Evolutionary conservation across 2,329 filamentous ascomycete species (phyloP), one percentile per base, ranked within the genome.

Genomic region (Acephala macrosclerotiorum): DNA sequence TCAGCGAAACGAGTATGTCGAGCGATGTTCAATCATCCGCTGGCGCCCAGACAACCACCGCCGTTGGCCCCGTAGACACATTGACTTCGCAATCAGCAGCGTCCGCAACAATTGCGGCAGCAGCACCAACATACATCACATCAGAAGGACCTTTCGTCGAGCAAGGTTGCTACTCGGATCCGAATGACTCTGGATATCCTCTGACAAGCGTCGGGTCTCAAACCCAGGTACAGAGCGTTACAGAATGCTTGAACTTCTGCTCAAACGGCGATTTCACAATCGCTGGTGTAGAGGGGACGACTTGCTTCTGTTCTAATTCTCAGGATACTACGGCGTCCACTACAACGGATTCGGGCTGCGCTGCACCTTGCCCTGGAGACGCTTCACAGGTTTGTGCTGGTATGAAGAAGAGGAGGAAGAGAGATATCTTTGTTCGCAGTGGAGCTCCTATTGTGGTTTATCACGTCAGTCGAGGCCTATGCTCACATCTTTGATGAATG

Each of bases 301-400:
- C 51, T 22, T 55, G 51, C 26, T 55, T 55, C 25, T 55, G 51
- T 36, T 55, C 51, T 35, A 55, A 55, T 18, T 9, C 7, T 2
- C 16, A 33, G 16, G 26, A 55, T 14, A 42, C 40, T 42, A 25
- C 47, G 26, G 51, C 51, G 18, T 7, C 51, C 3, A 55, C 51
- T 33, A 16, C 33, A 5, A 14, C 2, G 4, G 33, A 20, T 55
- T 22, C 51, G 4, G 14, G 6, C 8, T 55, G 51, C 35, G 8
- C 25, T 3, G 12, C 18, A 36, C 51, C 51, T 55, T 55, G 51
- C 18, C 6, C 51, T 1, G 51, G 51, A 33, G 26, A 55, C 14
- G 1, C 51, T n/a, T 29, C 12, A 8, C 25, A 55, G 14, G 33
- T 36, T 35, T 55, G 51, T 35, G 51, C 51, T 18, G 51, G 51